Evolutionary conservation across 441 rosid genomes (phyloP).

Genomic region (Cnidoscolus chayamansa): DNA sequence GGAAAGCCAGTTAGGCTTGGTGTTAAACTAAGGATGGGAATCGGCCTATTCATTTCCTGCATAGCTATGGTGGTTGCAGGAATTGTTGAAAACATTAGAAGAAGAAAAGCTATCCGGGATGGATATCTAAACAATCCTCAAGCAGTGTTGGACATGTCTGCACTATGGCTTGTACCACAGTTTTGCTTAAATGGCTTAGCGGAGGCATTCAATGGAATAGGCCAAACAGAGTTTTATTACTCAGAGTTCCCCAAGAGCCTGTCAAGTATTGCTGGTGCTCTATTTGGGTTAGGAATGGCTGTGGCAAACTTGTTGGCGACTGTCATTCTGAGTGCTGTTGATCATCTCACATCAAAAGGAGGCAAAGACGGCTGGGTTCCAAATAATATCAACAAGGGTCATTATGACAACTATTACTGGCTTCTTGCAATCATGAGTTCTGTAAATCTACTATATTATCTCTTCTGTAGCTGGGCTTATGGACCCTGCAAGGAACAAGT

Average conservation of each 20-base stretch:
- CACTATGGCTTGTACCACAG: constrained; percentile 85
- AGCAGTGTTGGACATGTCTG: constrained; percentile 57
- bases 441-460: constrained; percentile 57
- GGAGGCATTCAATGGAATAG: constrained; percentile 72
- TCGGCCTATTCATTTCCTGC: constrained; percentile 60
- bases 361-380: constrained; percentile 67
- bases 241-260: constrained; percentile 80
- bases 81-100: constrained; percentile 54
- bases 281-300: constrained; percentile 70
- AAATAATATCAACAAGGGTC: constrained; percentile 63
- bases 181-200: constrained; percentile 64
- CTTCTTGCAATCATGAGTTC: constrained; percentile 56
- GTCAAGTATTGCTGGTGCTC: constrained; percentile 73
- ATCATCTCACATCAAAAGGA: constrained; percentile 42
- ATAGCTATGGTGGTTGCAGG: constrained; percentile 64
- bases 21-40: constrained; percentile 76
- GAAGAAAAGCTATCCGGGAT: constrained; percentile 51
- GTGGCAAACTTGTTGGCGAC: constrained; percentile 68
- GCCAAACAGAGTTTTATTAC: constrained; percentile 83
- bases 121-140: constrained; percentile 49
- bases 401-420: constrained; percentile 76
- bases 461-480: constrained; percentile 70
- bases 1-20: constrained; percentile 56
- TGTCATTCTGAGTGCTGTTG: constrained; percentile 44
- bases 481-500: constrained; percentile 50